phyloP scores from a whole-genome alignment of 345 rosid genomes.

The Corymbia maculata region DNA sequence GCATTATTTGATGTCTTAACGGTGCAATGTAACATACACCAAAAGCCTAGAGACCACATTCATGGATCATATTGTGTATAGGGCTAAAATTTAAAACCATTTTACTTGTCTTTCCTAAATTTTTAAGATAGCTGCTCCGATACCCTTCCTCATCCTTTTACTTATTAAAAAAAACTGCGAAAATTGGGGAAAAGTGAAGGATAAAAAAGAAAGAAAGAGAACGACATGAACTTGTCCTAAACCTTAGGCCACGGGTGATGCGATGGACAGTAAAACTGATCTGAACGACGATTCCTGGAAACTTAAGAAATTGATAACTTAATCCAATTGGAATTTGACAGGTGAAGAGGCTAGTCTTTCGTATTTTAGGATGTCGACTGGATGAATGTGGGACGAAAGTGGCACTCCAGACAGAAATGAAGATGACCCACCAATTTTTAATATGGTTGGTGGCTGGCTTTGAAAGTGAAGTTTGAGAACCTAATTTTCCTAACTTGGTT shows the following conservation, averaged over 20 bases:
- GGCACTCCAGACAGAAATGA: background rate
- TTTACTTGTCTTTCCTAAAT: too few relatives aligned
- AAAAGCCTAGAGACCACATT: too few relatives aligned
- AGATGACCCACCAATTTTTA: background rate
- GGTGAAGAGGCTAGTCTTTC: background rate
- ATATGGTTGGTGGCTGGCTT: background rate
- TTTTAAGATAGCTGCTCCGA: too few relatives aligned
- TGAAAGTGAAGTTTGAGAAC: background rate
- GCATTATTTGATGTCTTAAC: too few relatives aligned
- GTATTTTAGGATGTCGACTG: background rate
- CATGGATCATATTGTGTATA: accelerated
- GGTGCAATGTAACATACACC: too few relatives aligned
- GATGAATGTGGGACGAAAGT: background rate
- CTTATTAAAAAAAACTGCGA: too few relatives aligned
- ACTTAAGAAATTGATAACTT: too few relatives aligned
- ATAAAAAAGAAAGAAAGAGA: background rate
- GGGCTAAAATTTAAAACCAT: too few relatives aligned
- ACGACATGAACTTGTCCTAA: background rate
- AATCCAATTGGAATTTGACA: too few relatives aligned
- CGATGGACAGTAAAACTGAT: background rate
- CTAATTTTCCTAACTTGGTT: background rate
- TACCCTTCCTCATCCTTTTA: too few relatives aligned
- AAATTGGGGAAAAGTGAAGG: background rate
- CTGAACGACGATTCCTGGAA: background rate
- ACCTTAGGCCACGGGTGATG: background rate